These are phyloP conservation scores for Chlorella sp. DNA, from an alignment of 139 green algal genomes.

Conservation along the genomic window DNA sequence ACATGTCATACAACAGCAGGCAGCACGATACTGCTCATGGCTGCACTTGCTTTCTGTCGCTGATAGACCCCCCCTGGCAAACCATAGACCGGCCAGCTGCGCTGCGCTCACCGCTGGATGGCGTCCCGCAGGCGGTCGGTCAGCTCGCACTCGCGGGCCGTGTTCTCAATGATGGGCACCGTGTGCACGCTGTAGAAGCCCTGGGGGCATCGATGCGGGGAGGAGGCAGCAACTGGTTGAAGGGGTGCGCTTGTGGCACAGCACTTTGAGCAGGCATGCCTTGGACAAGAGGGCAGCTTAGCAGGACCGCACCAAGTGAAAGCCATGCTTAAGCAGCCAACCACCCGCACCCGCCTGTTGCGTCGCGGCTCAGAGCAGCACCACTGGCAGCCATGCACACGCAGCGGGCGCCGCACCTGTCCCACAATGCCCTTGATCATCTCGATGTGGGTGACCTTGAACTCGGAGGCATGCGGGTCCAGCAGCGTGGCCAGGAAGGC, in stretches of 20 bases:
- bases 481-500: slow-evolving; percentile 92
- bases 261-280: too few species aligned
- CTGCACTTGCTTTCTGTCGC: too few species aligned
- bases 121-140: slow-evolving; percentile 89
- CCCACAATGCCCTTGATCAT: slow-evolving; percentile 92
- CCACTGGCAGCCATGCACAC: too few species aligned
- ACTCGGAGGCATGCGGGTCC: slow-evolving; percentile 76
- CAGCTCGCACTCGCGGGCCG: slow-evolving; percentile 94
- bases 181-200: slow-evolving; percentile 89
- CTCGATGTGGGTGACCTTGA: slow-evolving; percentile 92
- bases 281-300: too few species aligned
- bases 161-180: slow-evolving; percentile 98
- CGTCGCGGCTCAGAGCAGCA: too few species aligned
- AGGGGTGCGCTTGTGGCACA: too few species aligned
- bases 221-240: not conserved
- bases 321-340: too few species aligned
- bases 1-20: too few species aligned
- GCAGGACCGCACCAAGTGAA: not conserved
- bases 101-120: slow-evolving; percentile 60
- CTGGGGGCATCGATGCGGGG: slow-evolving; percentile 50
- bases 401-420: not conserved
- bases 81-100: too few species aligned
- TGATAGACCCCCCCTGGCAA: too few species aligned
- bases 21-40: too few species aligned
- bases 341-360: too few species aligned